These are phyloP conservation scores for Pseudogymnoascus destructans DNA, from an alignment of 2,329 filamentous ascomycete species.

Conservation along the genomic window DNA sequence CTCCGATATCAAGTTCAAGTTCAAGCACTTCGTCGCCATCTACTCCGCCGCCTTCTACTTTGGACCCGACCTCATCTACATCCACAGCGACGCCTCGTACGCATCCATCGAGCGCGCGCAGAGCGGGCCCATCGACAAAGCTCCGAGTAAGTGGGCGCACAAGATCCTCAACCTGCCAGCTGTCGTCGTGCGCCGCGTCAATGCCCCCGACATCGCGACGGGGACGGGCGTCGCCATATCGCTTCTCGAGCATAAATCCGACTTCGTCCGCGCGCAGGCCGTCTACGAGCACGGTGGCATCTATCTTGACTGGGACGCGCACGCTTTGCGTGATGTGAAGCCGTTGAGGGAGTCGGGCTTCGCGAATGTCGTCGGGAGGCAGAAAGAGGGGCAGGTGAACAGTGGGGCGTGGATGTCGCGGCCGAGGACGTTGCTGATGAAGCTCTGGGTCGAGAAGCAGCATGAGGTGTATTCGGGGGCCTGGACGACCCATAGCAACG, in stretches of 20 bases:
- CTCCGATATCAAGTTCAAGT: slow-evolving; percentile 15
- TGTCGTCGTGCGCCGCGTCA: slow-evolving; percentile 15
- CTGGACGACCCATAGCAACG: slow-evolving; percentile 15
- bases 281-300: slow-evolving; percentile 21
- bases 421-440: slow-evolving; percentile 12
- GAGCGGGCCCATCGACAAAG: neutral
- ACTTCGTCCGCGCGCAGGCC: slow-evolving; percentile 22
- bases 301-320: slow-evolving; percentile 24
- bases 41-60: slow-evolving; percentile 20
- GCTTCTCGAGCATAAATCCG: slow-evolving; percentile 21
- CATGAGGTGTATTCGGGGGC: slow-evolving; percentile 19
- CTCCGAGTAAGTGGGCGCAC: slow-evolving; percentile 18
- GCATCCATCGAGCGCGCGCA: slow-evolving; percentile 14
- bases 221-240: slow-evolving; percentile 15
- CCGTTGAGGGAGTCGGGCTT: slow-evolving; percentile 19
- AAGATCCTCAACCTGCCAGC: slow-evolving; percentile 18
- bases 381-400: slow-evolving; percentile 14
- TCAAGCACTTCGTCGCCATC: slow-evolving; percentile 20
- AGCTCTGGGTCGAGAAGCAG: slow-evolving; percentile 15
- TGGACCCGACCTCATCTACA: slow-evolving; percentile 19
- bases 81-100: slow-evolving; percentile 21
- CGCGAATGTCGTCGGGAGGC: slow-evolving; percentile 20
- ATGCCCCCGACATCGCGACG: slow-evolving; percentile 11
- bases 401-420: slow-evolving; percentile 13
- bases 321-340: slow-evolving; percentile 19